Conservation (phyloP, 176 grass and related monocot species). For the Poa annua region DNA sequence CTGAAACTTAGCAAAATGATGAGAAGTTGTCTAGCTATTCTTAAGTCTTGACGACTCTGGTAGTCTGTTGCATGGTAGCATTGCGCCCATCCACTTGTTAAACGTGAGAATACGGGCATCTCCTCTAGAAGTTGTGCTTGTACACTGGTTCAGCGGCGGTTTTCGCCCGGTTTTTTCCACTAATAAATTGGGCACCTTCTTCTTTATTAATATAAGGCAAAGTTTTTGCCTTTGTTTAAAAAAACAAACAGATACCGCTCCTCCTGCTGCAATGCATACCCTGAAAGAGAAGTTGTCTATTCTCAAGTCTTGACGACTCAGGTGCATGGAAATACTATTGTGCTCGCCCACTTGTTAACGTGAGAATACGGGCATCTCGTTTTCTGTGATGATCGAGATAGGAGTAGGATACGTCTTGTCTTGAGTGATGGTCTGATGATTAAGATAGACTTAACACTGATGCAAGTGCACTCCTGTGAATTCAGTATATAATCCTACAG, state of each 20-base stretch:
- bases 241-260: background rate
- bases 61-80: too few species aligned
- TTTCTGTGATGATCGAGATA: background rate
- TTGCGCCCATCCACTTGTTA: too few species aligned
- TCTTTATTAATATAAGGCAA: too few species aligned
- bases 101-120: too few species aligned
- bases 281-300: background rate
- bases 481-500: background rate
- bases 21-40: background rate
- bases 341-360: background rate
- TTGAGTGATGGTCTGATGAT: background rate
- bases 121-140: too few species aligned
- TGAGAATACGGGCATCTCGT: background rate
- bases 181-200: too few species aligned
- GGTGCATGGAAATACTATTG: background rate
- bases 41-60: background rate
- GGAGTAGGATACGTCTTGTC: too few species aligned
- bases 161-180: too few species aligned
- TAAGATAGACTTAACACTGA: slow-evolving; percentile 33
- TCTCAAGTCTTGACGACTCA: background rate
- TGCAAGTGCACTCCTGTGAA: slow-evolving; percentile 6
- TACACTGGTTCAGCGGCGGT: too few species aligned
- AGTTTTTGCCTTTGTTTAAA: too few species aligned
- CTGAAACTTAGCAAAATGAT: too few species aligned
- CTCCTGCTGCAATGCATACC: background rate